Evolutionary conservation across 805 yeast genomes (phyloP).

Genomic region (Candida ovalis): DNA sequence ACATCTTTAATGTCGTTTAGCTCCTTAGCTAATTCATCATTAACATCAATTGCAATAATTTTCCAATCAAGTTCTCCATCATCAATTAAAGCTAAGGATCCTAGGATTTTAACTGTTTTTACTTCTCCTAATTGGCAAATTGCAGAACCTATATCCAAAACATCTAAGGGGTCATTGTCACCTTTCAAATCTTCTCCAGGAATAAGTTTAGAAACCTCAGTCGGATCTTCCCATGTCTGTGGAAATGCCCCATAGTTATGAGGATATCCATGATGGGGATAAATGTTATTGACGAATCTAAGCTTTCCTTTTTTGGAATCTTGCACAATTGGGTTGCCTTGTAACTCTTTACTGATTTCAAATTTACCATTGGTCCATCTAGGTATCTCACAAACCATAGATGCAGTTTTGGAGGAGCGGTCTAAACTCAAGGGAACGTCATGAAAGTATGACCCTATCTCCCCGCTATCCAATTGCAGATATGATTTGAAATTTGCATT

Average conservation of each 20-base stretch:
- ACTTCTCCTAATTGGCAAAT: constrained; percentile 46
- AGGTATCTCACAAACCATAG: constrained; percentile 74
- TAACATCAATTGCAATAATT: constrained; percentile 62
- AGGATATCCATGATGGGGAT: constrained; percentile 81
- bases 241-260: constrained; percentile 88
- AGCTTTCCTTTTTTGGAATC: constrained; percentile 67
- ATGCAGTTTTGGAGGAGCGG: constrained; percentile 39
- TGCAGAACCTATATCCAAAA: constrained; percentile 77
- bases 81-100: constrained; percentile 75
- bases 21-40: constrained; percentile 60
- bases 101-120: constrained; percentile 64
- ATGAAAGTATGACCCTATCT: constrained; percentile 61
- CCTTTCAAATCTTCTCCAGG: constrained; percentile 50
- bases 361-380: constrained; percentile 82
- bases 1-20: constrained; percentile 68
- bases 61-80: constrained; percentile 99
- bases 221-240: constrained; percentile 98
- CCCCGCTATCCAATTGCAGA: constrained; percentile 36
- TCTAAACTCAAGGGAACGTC: constrained; percentile 61
- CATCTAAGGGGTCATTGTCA: constrained; percentile 94
- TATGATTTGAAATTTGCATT: constrained; percentile 41
- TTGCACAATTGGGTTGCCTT: constrained; percentile 76
- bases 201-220: constrained; percentile 38
- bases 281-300: constrained; percentile 72
- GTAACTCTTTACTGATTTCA: constrained; percentile 58